Conservation (phyloP, 441 rosid species). For the Syzygium malaccense region DNA sequence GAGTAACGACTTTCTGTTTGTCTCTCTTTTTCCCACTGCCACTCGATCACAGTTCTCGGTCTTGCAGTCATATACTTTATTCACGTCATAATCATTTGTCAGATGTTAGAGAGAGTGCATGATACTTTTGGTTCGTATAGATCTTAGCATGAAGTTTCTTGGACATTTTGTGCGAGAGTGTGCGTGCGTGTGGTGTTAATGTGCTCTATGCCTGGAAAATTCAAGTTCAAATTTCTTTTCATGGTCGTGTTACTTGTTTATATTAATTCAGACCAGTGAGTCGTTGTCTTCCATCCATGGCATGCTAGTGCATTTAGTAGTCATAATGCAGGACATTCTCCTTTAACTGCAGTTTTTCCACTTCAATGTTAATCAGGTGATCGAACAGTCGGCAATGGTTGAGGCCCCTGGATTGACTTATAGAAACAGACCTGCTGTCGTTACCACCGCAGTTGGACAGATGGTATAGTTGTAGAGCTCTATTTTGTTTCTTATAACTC, state of each 20-base stretch:
- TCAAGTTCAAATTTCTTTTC: neutral
- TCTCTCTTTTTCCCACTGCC: neutral
- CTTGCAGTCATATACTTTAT: neutral
- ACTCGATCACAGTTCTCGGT: neutral
- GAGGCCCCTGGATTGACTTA: constrained; percentile 45
- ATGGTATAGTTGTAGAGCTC: constrained; percentile 38
- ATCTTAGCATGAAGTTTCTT: neutral
- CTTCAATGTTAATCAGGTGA: constrained; percentile 29
- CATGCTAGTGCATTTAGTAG: neutral
- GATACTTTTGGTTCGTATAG: neutral
- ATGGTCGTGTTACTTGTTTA: neutral
- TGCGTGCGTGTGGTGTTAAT: neutral
- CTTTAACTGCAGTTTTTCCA: neutral
- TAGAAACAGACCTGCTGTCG: constrained; percentile 33
- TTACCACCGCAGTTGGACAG: constrained; percentile 65
- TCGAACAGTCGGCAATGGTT: constrained; percentile 55
- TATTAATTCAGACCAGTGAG: neutral
- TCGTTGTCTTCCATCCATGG: neutral
- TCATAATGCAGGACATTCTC: neutral
- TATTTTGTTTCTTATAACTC: neutral
- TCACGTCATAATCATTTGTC: neutral
- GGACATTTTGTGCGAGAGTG: neutral
- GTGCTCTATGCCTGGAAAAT: neutral
- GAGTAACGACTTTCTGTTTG: neutral
- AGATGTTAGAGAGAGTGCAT: neutral